A percentile compares a stretch with the other conserved stretches of the same genome.
phyloP scores from a whole-genome alignment of 305 asterid genomes.

The Fraxinus platypoda region DNA sequence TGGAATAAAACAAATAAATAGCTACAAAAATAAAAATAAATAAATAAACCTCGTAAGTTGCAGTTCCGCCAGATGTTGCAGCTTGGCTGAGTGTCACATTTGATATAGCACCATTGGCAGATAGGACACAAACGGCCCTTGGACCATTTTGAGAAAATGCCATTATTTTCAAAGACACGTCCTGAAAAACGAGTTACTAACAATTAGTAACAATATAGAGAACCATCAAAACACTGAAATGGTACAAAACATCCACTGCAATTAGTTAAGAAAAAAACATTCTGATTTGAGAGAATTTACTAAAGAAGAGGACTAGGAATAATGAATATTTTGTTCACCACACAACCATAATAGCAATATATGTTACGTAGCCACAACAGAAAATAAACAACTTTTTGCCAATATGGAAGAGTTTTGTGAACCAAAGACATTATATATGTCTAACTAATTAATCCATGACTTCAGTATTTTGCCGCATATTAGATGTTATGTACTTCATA shows the following conservation, averaged over 20 bases:
- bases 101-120: constrained; percentile 61
- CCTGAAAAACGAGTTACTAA: constrained; percentile 41
- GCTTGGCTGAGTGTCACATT: constrained; percentile 57
- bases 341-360: neutral
- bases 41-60: constrained; percentile 56
- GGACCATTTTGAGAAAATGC: constrained; percentile 62
- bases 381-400: neutral
- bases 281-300: neutral
- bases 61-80: constrained; percentile 66
- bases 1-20: neutral
- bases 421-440: neutral
- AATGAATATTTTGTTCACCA: neutral
- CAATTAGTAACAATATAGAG: constrained; percentile 8
- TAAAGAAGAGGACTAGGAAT: neutral
- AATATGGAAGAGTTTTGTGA: neutral
- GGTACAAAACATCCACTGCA: neutral
- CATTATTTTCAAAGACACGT: constrained; percentile 60
- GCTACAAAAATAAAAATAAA: neutral
- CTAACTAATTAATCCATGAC: neutral
- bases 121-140: constrained; percentile 54
- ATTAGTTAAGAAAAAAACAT: neutral
- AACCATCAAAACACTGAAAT: neutral
- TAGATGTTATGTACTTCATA: neutral
- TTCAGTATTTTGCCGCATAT: neutral
- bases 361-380: neutral